phyloP scores from a whole-genome alignment of 106 monocot species.

The Xerophyta viscosa region DNA sequence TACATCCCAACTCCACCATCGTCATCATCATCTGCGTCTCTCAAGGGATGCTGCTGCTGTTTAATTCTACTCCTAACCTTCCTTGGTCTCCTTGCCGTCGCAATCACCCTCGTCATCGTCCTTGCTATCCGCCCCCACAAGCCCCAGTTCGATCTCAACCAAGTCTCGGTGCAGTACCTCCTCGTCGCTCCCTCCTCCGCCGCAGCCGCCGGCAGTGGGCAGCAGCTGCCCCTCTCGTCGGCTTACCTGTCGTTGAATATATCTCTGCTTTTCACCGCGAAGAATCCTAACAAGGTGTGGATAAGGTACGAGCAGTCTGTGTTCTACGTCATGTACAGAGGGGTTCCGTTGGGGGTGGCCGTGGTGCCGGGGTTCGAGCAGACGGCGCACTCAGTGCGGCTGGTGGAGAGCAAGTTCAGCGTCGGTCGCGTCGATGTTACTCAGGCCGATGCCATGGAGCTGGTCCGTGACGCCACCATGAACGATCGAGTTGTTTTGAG shows the following conservation, averaged over 20 bases:
- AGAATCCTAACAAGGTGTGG: slow-evolving; percentile 72
- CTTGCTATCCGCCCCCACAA: slow-evolving; percentile 63
- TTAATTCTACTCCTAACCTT: slow-evolving; percentile 75
- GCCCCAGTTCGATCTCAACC: slow-evolving; percentile 63
- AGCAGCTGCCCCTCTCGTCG: slow-evolving; percentile 70
- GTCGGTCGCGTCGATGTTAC: slow-evolving; percentile 55
- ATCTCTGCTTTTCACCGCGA: slow-evolving; percentile 64
- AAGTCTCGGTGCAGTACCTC: slow-evolving; percentile 60
- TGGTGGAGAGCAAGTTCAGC: slow-evolving; percentile 36
- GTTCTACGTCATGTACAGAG: slow-evolving; percentile 72
- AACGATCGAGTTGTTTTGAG: slow-evolving; percentile 67
- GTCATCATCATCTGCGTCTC: slow-evolving; percentile 34
- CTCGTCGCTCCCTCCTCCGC: slow-evolving; percentile 38
- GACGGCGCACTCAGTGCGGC: slow-evolving; percentile 44
- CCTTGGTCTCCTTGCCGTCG: slow-evolving; percentile 63
- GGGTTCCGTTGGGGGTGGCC: slow-evolving; percentile 72
- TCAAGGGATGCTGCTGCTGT: slow-evolving; percentile 88
- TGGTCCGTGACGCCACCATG: slow-evolving; percentile 56
- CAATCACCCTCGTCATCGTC: slow-evolving; percentile 47
- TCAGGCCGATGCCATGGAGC: slow-evolving; percentile 48
- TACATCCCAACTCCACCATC: not conserved
- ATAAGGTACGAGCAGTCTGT: slow-evolving; percentile 39
- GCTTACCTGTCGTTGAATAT: slow-evolving; percentile 78
- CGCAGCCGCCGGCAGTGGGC: slow-evolving; percentile 1
- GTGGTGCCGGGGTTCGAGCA: slow-evolving; percentile 59